Evolutionary conservation across 2,329 filamentous ascomycete genomes (phyloP).

Genomic region (Xylaria polymorpha): DNA sequence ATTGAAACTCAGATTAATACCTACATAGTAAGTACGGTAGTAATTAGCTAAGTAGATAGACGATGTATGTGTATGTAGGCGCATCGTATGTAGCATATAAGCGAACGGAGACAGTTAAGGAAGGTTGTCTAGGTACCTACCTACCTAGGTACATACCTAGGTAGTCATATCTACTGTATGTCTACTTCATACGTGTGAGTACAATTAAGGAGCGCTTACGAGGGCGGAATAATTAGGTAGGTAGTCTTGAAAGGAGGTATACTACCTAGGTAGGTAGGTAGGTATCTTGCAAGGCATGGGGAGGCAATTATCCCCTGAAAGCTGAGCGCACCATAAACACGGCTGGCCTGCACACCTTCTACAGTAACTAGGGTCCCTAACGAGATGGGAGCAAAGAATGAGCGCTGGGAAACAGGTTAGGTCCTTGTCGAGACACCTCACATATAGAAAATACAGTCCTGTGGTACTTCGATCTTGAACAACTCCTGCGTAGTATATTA

Average conservation of each 20-base stretch:
- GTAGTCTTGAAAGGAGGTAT: background rate
- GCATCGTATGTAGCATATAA: too few relatives aligned
- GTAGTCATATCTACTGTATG: background rate
- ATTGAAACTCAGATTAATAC: background rate
- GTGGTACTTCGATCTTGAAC: background rate
- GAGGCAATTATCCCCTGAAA: background rate
- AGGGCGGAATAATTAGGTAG: conserved; percentile 1
- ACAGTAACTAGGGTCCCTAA: background rate
- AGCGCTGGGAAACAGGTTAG: background rate
- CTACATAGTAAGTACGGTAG: too few relatives aligned
- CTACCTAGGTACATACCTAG: background rate
- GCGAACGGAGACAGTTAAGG: too few relatives aligned
- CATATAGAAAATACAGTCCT: background rate
- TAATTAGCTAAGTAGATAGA: too few relatives aligned
- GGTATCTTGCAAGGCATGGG: too few relatives aligned
- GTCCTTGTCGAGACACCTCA: background rate
- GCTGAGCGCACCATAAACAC: background rate
- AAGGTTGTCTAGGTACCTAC: too few relatives aligned
- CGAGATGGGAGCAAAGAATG: background rate
- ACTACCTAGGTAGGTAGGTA: background rate
- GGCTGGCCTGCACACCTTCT: background rate
- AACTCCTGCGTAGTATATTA: background rate
- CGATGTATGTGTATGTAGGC: background rate
- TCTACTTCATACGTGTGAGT: background rate
- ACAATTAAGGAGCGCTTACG: conserved; percentile 1